Evolutionary conservation across 2,329 filamentous ascomycete genomes (phyloP).

Genomic region (Orbilia blumenaviensis): DNA sequence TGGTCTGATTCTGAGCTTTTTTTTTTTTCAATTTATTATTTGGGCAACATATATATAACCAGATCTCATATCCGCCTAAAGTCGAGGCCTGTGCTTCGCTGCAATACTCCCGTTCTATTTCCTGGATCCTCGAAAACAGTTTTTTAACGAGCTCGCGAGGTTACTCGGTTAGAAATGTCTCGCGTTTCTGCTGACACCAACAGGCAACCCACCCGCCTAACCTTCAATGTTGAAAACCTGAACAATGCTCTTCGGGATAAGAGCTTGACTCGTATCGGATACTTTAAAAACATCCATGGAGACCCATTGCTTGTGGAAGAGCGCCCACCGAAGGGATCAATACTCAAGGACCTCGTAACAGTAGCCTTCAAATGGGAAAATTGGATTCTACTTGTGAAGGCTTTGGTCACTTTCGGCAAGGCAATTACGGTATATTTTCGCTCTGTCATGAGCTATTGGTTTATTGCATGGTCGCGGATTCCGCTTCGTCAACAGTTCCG

Average conservation of each 20-base stretch:
- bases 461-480: no score
- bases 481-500: no score
- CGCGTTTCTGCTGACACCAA: no score
- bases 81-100: no score
- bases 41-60: no score
- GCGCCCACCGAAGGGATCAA: constrained; percentile 24
- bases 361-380: constrained; percentile 23
- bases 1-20: no score
- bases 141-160: no score
- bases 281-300: constrained; percentile 42
- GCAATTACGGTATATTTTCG: constrained; percentile 1
- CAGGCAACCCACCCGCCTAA: neutral
- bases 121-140: no score
- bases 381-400: constrained; percentile 32
- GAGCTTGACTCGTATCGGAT: constrained; percentile 18
- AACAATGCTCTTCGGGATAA: constrained; percentile 20
- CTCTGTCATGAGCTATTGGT: neutral
- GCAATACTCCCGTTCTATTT: no score
- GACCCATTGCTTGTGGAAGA: constrained; percentile 42
- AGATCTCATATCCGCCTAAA: no score
- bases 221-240: constrained; percentile 29
- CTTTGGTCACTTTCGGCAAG: constrained; percentile 27
- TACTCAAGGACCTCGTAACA: constrained; percentile 23
- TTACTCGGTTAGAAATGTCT: no score
- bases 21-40: no score